Percentiles rank a stretch among this genome's conserved stretches.
Evolutionary conservation across 2,329 filamentous ascomycete species (phyloP).

Genomic region (Pyrenophora tritici-repentis): DNA sequence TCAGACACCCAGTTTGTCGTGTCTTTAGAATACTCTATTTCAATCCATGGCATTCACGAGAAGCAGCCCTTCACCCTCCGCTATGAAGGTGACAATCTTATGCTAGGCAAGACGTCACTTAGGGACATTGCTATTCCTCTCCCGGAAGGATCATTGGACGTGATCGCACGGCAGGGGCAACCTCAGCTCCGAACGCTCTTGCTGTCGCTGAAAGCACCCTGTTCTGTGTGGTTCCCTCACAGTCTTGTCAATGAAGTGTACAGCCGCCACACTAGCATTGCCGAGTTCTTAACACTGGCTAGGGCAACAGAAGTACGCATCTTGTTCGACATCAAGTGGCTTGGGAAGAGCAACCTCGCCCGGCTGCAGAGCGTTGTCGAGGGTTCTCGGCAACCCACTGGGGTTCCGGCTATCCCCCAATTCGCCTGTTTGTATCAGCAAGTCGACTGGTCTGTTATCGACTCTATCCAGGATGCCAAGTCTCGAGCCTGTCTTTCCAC

Average conservation of each 20-base stretch:
- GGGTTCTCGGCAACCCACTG: slow-evolving; percentile 1
- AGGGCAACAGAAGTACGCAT: slow-evolving; percentile 5
- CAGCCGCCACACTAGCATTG: not conserved
- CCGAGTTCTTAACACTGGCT: slow-evolving; percentile 1
- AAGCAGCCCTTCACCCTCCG: slow-evolving; percentile 3
- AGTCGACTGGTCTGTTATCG: slow-evolving; percentile 5
- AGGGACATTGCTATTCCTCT: not conserved
- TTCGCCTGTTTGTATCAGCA: slow-evolving; percentile 2
- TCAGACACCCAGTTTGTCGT: slow-evolving; percentile 5
- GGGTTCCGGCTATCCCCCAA: slow-evolving; percentile 1
- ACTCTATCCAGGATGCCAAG: not conserved
- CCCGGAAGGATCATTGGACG: not conserved
- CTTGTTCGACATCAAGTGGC: slow-evolving; percentile 7
- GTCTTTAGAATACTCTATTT: slow-evolving; percentile 2
- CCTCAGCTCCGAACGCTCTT: slow-evolving; percentile 3
- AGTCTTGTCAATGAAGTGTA: not conserved
- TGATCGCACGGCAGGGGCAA: slow-evolving; percentile 8
- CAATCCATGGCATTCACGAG: not conserved
- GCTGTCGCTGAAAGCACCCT: slow-evolving; percentile 6
- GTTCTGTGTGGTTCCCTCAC: slow-evolving; percentile 8
- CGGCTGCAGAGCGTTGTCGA: not conserved
- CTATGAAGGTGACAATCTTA: slow-evolving; percentile 9
- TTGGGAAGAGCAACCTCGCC: slow-evolving; percentile 1
- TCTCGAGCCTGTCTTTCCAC: not conserved
- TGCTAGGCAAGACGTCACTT: slow-evolving; percentile 2